Conservation (phyloP, 495 filamentous ascomycete genomes). For the Xylaria bambusicola region DNA sequence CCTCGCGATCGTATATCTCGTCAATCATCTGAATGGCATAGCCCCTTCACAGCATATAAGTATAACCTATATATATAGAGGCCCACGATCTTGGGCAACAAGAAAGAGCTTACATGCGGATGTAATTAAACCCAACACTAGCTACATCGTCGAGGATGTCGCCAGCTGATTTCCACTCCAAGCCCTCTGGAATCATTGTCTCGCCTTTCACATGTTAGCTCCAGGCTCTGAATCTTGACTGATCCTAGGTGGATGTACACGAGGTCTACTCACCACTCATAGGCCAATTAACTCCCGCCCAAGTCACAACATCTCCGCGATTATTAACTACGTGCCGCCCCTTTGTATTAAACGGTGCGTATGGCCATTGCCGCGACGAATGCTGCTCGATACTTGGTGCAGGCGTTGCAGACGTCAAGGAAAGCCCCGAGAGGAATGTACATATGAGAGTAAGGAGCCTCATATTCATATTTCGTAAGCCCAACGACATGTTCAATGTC, state of each 20-base stretch:
- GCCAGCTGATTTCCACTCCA: slow-evolving; percentile 54
- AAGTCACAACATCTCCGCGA: slow-evolving; percentile 46
- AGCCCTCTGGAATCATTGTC: slow-evolving; percentile 60
- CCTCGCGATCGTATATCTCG: slow-evolving; percentile 52
- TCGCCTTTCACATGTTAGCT: slow-evolving; percentile 36
- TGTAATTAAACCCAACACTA: slow-evolving; percentile 52
- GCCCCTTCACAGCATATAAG: slow-evolving; percentile 22
- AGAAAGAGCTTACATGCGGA: slow-evolving; percentile 42
- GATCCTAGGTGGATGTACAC: background rate
- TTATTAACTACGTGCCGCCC: slow-evolving; percentile 52
- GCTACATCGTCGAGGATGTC: slow-evolving; percentile 51
- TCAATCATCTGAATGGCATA: slow-evolving; percentile 62
- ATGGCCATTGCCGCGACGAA: slow-evolving; percentile 27
- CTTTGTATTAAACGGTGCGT: slow-evolving; percentile 35
- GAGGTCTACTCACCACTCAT: slow-evolving; percentile 27
- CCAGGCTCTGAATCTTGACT: slow-evolving; percentile 9
- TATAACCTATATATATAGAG: background rate
- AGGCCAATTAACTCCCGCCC: slow-evolving; percentile 59
- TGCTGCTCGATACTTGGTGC: background rate
- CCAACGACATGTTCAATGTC: background rate
- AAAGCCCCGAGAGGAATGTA: slow-evolving; percentile 2
- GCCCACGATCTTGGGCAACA: background rate
- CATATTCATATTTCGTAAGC: background rate
- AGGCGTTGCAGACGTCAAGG: slow-evolving; percentile 22
- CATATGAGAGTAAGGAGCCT: background rate